Conservation (phyloP, 345 rosid genomes). For the Limnanthes douglasii region DNA sequence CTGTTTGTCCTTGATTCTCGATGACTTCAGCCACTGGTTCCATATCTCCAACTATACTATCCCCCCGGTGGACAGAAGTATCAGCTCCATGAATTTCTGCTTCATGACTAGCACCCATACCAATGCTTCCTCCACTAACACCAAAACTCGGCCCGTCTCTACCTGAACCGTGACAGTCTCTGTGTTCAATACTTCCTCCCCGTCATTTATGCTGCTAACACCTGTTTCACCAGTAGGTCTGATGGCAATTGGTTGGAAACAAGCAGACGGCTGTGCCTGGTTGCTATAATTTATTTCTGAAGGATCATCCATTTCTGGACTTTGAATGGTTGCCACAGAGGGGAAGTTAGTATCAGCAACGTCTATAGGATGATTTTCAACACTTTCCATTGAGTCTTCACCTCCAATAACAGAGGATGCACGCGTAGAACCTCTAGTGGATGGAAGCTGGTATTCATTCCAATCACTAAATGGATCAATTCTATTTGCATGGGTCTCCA, state of each 20-base stretch:
- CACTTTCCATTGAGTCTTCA: constrained; percentile 99
- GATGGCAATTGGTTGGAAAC: constrained; percentile 56
- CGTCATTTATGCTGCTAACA: constrained; percentile 89
- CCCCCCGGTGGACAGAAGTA: constrained; percentile 69
- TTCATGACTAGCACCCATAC: constrained; percentile 99
- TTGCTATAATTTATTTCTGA: constrained; percentile 85
- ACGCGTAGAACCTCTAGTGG: constrained; percentile 73
- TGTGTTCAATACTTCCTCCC: constrained; percentile 81
- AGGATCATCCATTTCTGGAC: constrained; percentile 73
- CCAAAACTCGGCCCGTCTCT: constrained; percentile 90
- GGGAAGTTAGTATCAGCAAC: constrained; percentile 74
- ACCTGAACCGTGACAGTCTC: constrained; percentile 79
- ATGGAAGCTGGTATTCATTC: constrained; percentile 40
- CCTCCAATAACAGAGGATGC: constrained; percentile 98
- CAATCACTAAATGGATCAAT: constrained; percentile 44
- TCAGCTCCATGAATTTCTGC: constrained; percentile 98
- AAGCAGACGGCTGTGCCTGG: constrained; percentile 95
- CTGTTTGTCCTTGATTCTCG: constrained; percentile 97
- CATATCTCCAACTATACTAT: constrained; percentile 81
- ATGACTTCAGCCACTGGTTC: constrained; percentile 80
- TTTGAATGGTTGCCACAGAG: constrained; percentile 51
- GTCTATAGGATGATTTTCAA: constrained; percentile 81
- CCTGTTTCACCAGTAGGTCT: constrained; percentile 74
- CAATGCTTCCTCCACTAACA: constrained; percentile 96
- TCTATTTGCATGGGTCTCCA: constrained; percentile 54